A percentile compares a stretch with the other conserved stretches of the same genome.
These are phyloP conservation scores for Metschnikowia aberdeeniae DNA, from an alignment of 805 yeast species.

Conservation along the genomic window DNA sequence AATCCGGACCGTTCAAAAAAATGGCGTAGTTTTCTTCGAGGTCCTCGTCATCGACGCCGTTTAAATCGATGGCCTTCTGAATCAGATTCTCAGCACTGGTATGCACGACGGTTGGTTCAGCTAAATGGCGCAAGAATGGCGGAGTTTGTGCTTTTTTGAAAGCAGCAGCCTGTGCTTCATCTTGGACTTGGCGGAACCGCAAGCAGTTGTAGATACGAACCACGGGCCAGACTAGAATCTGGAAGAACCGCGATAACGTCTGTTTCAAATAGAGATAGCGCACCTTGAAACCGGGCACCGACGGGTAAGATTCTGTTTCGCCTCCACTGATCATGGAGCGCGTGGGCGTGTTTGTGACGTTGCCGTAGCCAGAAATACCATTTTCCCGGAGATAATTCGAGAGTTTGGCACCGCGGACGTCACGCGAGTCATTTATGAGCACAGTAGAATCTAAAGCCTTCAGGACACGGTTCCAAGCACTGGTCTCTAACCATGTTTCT, in stretches of 20 bases:
- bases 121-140: slow-evolving; percentile 20
- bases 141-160: slow-evolving; percentile 20
- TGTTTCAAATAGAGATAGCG: slow-evolving; percentile 20
- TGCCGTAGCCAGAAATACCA: slow-evolving; percentile 25
- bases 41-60: not conserved
- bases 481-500: slow-evolving; percentile 46
- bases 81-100: too few species aligned
- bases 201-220: slow-evolving; percentile 1
- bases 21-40: not conserved
- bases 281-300: slow-evolving; percentile 18
- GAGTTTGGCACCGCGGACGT: slow-evolving; percentile 3
- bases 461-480: slow-evolving; percentile 6
- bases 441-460: not conserved
- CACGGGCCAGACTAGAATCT: slow-evolving; percentile 19
- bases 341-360: slow-evolving; percentile 28
- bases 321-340: slow-evolving; percentile 17
- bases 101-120: too few species aligned
- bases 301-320: not conserved
- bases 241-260: slow-evolving; percentile 19
- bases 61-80: not conserved
- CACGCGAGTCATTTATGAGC: not conserved
- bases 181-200: not conserved
- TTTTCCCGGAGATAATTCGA: slow-evolving; percentile 11
- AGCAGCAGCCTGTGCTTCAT: slow-evolving; percentile 4
- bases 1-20: not conserved